Evolutionary conservation across 2,329 filamentous ascomycete species (phyloP), one percentile per base, ranked within the genome.

Genomic region (Rutstroemia sp.): DNA sequence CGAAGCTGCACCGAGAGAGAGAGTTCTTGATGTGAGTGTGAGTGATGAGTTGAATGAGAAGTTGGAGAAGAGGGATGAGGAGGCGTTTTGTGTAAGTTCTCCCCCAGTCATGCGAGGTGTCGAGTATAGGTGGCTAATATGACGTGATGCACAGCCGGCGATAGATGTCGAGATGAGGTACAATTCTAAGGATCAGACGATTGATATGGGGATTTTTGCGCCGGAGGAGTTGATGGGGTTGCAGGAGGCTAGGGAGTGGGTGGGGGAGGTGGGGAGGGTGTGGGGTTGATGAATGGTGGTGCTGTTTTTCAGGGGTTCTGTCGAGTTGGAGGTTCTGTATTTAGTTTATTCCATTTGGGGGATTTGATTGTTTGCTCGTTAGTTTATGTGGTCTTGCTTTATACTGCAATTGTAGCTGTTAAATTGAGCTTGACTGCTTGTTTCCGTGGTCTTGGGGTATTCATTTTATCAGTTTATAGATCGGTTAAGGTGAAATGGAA

Each of bases 121-220:
- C 8, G n/a, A n/a, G 30, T n/a, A 41, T 16, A 5, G 38, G 16
- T 49, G 37, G 27, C 8, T 46, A 21, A 23, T 30, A 58, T 60
- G 25, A 9, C 10, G n/a, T 21, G 8, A 27, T 27, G 7, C 7
- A 27, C 44, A 70, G 67, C 59, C 66, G 38, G 60, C 66, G 0
- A 52, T 70, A 5, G 68, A 70, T 65, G 54, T 70, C 25, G 68
- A 70, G 44, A 48, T 70, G 0, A 60, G 63, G 46, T 65, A 67
- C 44, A 51, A 60, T 6, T 9, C 52, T 3, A 59, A 53, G 18
- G 59, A 59, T 14, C 53, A 49, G 18, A 53, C 30, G 25, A 27
- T 69, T 16, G 67, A 69, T 57, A 54, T 70, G 45, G 66, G 67
- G 3, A 53, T 70, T 9, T 70, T 69, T 58, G 66, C 61, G 8